A percentile compares a stretch with the other conserved stretches of the same genome.
These are phyloP conservation scores for Aspergillus ostianus DNA, from an alignment of 495 filamentous ascomycete genomes.

Conservation along the genomic window DNA sequence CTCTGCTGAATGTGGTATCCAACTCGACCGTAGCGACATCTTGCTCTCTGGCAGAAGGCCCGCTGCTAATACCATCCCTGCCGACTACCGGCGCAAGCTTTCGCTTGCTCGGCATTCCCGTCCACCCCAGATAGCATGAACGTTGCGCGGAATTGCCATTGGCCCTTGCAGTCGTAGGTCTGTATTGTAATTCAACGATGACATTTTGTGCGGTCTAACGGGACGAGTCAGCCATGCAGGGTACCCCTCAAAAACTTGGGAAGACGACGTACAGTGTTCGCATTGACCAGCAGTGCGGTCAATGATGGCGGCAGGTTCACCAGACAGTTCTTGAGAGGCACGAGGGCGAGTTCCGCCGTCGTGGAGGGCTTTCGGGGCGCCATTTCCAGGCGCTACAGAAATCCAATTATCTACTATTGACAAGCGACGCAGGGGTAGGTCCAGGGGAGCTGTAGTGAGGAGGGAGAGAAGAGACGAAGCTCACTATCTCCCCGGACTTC, in stretches of 20 bases:
- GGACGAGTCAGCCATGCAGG: conserved; percentile 1
- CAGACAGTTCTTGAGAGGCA: conserved; percentile 87
- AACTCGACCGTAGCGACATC: conserved; percentile 78
- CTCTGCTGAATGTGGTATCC: conserved; percentile 82
- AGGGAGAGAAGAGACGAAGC: conserved; percentile 20
- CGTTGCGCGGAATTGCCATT: conserved; percentile 51
- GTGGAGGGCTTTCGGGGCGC: conserved; percentile 67
- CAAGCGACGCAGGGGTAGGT: conserved; percentile 11
- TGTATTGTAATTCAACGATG: conserved; percentile 81
- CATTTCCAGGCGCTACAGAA: conserved; percentile 41
- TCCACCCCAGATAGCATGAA: conserved; percentile 89
- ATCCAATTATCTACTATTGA: conserved; percentile 7
- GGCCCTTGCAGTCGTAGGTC: conserved; percentile 39
- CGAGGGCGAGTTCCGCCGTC: conserved; percentile 73
- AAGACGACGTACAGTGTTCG: conserved; percentile 70
- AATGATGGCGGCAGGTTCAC: conserved; percentile 89
- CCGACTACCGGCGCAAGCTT: conserved; percentile 69
- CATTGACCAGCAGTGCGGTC: conserved; percentile 75
- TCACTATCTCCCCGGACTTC: conserved; percentile 31
- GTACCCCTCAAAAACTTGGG: not conserved
- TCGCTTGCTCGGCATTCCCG: conserved; percentile 90
- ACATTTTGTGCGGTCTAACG: conserved; percentile 87
- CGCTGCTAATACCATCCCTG: conserved; percentile 65
- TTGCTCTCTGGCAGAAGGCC: conserved; percentile 61
- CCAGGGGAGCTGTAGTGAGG: conserved; percentile 8